A percentile compares a stretch with the other conserved stretches of the same genome.
Conservation (phyloP, 495 filamentous ascomycete genomes). For the Hyphodiscus hymeniophilus region DNA sequence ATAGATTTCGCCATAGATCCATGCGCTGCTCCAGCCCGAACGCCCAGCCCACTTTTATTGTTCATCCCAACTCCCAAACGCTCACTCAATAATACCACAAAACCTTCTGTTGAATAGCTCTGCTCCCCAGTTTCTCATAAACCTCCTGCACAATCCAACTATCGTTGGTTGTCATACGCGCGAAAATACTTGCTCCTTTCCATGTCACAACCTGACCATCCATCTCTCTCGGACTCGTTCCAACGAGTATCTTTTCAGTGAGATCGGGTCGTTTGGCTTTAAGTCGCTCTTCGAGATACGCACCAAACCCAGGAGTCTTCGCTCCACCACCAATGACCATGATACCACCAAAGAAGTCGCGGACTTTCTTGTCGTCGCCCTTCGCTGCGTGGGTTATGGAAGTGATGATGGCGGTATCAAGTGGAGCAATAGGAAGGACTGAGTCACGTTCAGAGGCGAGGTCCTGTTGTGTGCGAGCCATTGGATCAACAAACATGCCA, state of each 20-base stretch:
- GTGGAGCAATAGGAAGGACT: constrained; percentile 69
- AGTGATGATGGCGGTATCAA: constrained; percentile 84
- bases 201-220: constrained; percentile 92
- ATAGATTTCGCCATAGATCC: too few relatives aligned
- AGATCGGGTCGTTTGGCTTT: constrained; percentile 59
- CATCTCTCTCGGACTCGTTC: constrained; percentile 79
- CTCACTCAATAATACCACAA: constrained; percentile 55
- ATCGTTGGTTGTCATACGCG: constrained; percentile 86
- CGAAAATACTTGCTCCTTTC: constrained; percentile 97
- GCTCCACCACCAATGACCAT: constrained; percentile 93
- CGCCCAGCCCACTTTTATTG: constrained; percentile 9
- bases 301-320: constrained; percentile 65
- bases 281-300: constrained; percentile 74
- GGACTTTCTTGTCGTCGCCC: constrained; percentile 83
- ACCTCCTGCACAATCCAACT: constrained; percentile 85
- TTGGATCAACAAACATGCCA: constrained; percentile 23
- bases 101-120: constrained; percentile 78
- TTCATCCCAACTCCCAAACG: not conserved
- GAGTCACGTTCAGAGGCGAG: constrained; percentile 65
- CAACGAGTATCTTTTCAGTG: constrained; percentile 78
- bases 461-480: constrained; percentile 38
- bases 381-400: constrained; percentile 80
- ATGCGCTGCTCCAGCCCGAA: too few relatives aligned
- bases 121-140: constrained; percentile 77
- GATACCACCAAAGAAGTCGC: constrained; percentile 86